Base-by-base conservation (phyloP, 768 basidiomycete genomes). In the Dendrothele bispora region DNA sequence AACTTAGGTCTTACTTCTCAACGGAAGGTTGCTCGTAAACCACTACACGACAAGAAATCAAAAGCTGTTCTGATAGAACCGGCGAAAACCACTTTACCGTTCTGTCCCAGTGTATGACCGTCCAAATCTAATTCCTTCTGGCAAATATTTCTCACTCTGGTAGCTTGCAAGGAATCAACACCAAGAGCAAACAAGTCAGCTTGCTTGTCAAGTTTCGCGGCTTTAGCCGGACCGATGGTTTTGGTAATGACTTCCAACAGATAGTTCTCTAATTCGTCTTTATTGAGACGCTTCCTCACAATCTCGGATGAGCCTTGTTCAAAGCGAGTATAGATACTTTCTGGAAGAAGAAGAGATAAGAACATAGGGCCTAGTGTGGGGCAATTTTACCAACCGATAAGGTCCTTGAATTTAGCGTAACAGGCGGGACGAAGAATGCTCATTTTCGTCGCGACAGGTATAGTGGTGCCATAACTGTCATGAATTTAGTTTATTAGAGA, bases 11-110 rank as follows among this genome's bases (percentile, higher is more conserved):
- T 11, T 42, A 72, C 71, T 69, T 67, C 38, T 60, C 48, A 10
- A 75, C 61, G 2, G 71, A 68, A 3, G 79, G 79, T 42, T 77
- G 56, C 54, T 80, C 79, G 50, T 77, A 82, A 1, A 81, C 78
- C 5, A 74, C 66, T 67, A 45, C 51, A 51, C 28, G 8, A 8
- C 5, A 52, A 32, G 12, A 61, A 28, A 42, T 58, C 48, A 8
- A 60, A 45, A 30, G 50, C 28, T 27, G 8, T 4, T 22, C 10
- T 15, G 2, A 17, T 56, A 59, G 57, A 8, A 2, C n/a, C 1
- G 10, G 18, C 3, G 11, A 21, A 12, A 17, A 46, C 14, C 43
- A 17, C 28, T 46, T n/a, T 34, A 62, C 56, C 57, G 53, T 73
- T 74, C 56, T 69, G 64, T 20, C 64, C 67, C 1, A 77, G 60